Percentiles rank a stretch among this genome's conserved stretches.
Conservation (phyloP, 2,329 filamentous ascomycete species). For the Colletotrichum spinosum region DNA sequence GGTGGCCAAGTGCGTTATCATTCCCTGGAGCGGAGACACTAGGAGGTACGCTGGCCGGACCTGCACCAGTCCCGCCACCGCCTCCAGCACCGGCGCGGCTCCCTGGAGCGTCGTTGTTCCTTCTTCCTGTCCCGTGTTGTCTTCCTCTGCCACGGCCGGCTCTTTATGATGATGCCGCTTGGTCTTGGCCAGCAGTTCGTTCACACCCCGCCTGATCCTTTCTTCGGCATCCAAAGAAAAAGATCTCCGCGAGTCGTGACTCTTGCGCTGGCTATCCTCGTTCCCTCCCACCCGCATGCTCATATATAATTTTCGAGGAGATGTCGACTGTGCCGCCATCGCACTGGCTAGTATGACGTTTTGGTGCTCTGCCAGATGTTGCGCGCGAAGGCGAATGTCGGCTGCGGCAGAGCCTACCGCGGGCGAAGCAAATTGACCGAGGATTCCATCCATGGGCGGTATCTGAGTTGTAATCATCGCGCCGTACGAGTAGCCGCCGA, state of each 20-base stretch:
- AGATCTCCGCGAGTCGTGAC: slow-evolving; percentile 50
- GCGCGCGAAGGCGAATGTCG: slow-evolving; percentile 78
- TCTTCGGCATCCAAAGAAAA: slow-evolving; percentile 61
- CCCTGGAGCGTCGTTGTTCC: slow-evolving; percentile 42
- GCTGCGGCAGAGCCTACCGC: slow-evolving; percentile 67
- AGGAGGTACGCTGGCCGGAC: slow-evolving; percentile 69
- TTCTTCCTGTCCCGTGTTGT: slow-evolving; percentile 38
- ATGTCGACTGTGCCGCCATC: slow-evolving; percentile 46
- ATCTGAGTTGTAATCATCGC: slow-evolving; percentile 82
- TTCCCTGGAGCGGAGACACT: slow-evolving; percentile 74
- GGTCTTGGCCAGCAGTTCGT: slow-evolving; percentile 59
- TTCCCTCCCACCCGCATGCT: slow-evolving; percentile 64
- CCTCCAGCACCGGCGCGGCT: slow-evolving; percentile 40
- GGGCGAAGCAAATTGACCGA: slow-evolving; percentile 68
- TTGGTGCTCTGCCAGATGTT: slow-evolving; percentile 74
- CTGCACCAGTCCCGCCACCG: slow-evolving; percentile 47
- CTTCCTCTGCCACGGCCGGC: slow-evolving; percentile 17
- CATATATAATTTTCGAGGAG: slow-evolving; percentile 42
- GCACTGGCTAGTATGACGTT: slow-evolving; percentile 57
- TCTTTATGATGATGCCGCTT: slow-evolving; percentile 43
- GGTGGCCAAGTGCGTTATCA: slow-evolving; percentile 71
- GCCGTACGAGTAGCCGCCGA: slow-evolving; percentile 92
- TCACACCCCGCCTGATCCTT: slow-evolving; percentile 58
- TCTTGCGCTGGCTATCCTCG: slow-evolving; percentile 55
- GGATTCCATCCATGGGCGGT: slow-evolving; percentile 70